phyloP scores from a whole-genome alignment of 495 filamentous ascomycete genomes.

The Cercophora samala region DNA sequence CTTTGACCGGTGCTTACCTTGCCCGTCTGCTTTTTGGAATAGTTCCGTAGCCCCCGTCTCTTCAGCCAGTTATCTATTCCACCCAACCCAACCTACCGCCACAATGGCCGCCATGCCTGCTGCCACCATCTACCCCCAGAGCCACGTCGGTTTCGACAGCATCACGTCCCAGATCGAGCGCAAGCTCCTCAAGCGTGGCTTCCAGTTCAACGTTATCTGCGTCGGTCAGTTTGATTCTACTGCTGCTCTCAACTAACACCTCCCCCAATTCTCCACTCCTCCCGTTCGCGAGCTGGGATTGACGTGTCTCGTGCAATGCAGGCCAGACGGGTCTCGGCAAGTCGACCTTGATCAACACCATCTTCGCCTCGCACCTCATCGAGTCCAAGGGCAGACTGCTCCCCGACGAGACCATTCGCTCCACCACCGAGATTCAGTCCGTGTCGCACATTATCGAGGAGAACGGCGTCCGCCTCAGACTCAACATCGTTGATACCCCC shows the following conservation, averaged over 20 bases:
- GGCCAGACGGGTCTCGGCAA: conserved; percentile 98
- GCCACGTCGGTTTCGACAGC: conserved; percentile 99
- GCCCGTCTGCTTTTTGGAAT: conserved; percentile 45
- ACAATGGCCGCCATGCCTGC: conserved; percentile 47
- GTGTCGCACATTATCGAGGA: conserved; percentile 99
- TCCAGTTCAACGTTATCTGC: conserved; percentile 99
- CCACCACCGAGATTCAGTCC: conserved; percentile 95
- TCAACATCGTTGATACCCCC: conserved; percentile 97
- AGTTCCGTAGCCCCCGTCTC: conserved; percentile 18
- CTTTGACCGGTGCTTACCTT: neutral
- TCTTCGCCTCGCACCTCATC: conserved; percentile 99
- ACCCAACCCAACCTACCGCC: conserved; percentile 19
- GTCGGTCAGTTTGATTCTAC: conserved; percentile 70
- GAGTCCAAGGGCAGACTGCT: conserved; percentile 94
- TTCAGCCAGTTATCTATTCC: conserved; percentile 20
- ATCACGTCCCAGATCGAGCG: conserved; percentile 97
- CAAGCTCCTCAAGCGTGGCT: conserved; percentile 98
- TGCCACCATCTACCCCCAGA: conserved; percentile 74
- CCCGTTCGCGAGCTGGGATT: conserved; percentile 29
- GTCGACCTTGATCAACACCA: conserved; percentile 98
- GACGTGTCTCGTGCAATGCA: conserved; percentile 47
- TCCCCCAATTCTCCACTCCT: conserved; percentile 11
- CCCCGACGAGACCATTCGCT: conserved; percentile 87
- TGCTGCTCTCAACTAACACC: conserved; percentile 12
- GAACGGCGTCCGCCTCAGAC: conserved; percentile 93